phyloP scores from a whole-genome alignment of 164 flowering plant genomes.

The Chimonanthus praecox region DNA sequence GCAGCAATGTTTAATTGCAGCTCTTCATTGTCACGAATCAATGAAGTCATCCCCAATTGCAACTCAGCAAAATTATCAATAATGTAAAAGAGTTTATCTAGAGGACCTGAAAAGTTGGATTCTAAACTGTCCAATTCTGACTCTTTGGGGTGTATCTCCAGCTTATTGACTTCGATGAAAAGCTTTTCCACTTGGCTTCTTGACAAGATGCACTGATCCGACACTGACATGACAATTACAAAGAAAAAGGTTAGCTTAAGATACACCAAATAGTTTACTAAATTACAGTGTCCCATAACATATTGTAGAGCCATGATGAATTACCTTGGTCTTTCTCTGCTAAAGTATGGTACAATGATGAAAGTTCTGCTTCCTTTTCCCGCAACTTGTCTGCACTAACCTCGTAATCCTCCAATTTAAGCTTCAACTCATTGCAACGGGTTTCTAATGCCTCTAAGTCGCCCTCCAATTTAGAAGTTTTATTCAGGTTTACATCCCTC shows the following conservation, averaged over 20 bases:
- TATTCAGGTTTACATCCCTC: constrained; percentile 33
- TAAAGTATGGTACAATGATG: constrained; percentile 22
- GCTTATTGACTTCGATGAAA: constrained; percentile 41
- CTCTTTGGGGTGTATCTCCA: constrained; percentile 33
- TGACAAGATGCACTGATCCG: constrained; percentile 34
- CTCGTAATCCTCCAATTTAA: constrained; percentile 35
- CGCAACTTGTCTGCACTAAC: constrained; percentile 33
- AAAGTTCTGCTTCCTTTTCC: constrained; percentile 56
- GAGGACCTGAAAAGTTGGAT: constrained; percentile 26
- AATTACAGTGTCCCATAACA: not conserved
- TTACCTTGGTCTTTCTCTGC: constrained; percentile 53
- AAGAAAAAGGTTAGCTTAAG: constrained; percentile 7
- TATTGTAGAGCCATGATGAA: not conserved
- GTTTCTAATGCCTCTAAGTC: constrained; percentile 41
- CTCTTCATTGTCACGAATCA: constrained; percentile 49
- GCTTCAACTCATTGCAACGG: constrained; percentile 36
- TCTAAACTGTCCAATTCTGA: constrained; percentile 24
- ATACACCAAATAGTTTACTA: not conserved
- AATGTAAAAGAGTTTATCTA: constrained; percentile 53
- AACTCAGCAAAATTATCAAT: constrained; percentile 36
- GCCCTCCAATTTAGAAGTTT: constrained; percentile 43
- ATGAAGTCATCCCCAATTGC: constrained; percentile 33
- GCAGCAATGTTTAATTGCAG: constrained; percentile 40
- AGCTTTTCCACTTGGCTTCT: constrained; percentile 42
- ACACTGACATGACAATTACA: constrained; percentile 33